Base-by-base conservation (phyloP, 495 filamentous ascomycete species). In the Daldinia caldariorum region DNA sequence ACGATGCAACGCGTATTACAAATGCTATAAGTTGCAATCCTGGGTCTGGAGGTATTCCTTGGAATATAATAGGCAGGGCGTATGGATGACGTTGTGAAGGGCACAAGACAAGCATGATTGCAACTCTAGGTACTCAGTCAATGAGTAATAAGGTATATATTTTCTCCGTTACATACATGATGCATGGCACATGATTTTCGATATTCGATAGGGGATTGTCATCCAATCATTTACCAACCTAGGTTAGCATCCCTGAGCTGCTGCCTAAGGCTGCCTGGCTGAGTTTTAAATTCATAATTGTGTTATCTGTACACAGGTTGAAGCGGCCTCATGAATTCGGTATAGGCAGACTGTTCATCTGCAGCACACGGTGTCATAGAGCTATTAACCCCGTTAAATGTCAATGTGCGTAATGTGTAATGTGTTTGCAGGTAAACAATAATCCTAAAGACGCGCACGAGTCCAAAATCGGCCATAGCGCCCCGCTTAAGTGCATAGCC, bases 61-160 rank as follows among this genome's bases (percentile, higher is more conserved):
- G 22, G 49, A 9, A 47, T 47, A 53, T 29, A 14, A 34, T 67
- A 57, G 38, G 56, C 34, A 61, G 58, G 69, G 63, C 54, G 63
- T 55, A 39, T 38, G 53, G 37, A 68, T 72, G 69, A 72, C 69
- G 64, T 67, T 37, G 38, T 31, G 37, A 72, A 72, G 69, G 69
- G 64, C 69, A 64, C 50, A 56, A 57, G 56, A 65, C 26, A 43
- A 49, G 29, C 13, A 9, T 31, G n/a, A 31, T 51, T 31, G 54
- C 34, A 53, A 32, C 29, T 53, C 49, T 53, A n/a, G n/a, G n/a
- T n/a, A 14, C 49, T 31, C 8, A 31, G 26, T 10, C 13, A 32
- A 32, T 32, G 14, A 62, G 68, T 22, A 54, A 66, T 22, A 54
- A 66, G 43, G 43, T 63, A 45, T 62, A 38, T 34, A 58, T 59